Base-by-base conservation (phyloP, 805 yeast genomes). In the Lipomyces japonicus region DNA sequence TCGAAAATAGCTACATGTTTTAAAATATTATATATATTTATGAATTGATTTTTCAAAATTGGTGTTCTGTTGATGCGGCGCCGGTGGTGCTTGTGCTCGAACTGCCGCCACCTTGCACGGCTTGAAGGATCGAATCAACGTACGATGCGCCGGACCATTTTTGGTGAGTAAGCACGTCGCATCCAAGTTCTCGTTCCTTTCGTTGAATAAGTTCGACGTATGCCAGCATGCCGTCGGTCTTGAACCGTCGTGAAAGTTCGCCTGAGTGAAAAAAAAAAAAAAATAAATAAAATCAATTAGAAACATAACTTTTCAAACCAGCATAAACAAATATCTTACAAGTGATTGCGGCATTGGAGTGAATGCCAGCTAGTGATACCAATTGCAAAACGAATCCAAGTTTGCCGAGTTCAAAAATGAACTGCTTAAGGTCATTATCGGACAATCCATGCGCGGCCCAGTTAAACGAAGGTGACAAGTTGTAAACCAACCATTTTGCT, bases 101-200 rank as follows among this genome's bases (percentile, higher is more conserved):
- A 25, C 50, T 50, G 3, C 78, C 74, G 3, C 78, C 74, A 12
- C 75, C 72, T 45, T 72, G 73, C 2, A 75, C 71, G 21, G 71
- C 63, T 38, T 67, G 68, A 51, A 74, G 63, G 18, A 77, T 63
- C 9, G 71, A 66, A 57, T 79, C 82, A 26, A 71, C 63, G 58
- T 77, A 76, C 58, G 75, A 74, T n/a, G 80, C 80, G 4, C 84
- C 84, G 3, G 80, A 75, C 84, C 84, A 79, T 55, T 72, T 75
- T 61, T 79, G 84, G 57, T 79, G 84, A 6, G 80, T 79, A 57
- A 79, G 65, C 2, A 79, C 73, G 57, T 79, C 83, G 55, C 80
- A 74, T 2, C 70, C 68, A 3, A 68, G 52, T 18, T 65, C 72
- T 55, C 68, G 71, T 61, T 79, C 82, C 47, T 65, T 65, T 21